Conservation (phyloP, 495 filamentous ascomycete genomes). For the Penicillium alfredii region DNA sequence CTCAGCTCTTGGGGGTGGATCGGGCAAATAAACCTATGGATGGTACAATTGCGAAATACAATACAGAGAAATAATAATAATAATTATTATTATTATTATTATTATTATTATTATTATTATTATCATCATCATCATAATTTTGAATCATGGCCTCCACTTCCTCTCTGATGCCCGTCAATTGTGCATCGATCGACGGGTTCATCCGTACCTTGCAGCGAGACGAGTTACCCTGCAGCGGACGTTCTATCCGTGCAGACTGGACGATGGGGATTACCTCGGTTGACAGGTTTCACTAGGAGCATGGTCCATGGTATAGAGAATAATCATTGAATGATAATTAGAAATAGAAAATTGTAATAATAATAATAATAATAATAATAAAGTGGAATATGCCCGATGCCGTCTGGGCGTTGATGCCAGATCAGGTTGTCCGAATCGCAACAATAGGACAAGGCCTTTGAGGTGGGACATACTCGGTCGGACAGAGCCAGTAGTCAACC, state of each 20-base stretch:
- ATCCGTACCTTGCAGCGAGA: conserved; percentile 29
- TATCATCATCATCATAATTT: too few relatives aligned
- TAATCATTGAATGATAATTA: too few relatives aligned
- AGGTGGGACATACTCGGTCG: conserved; percentile 3
- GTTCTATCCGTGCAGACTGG: conserved; percentile 20
- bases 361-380: too few relatives aligned
- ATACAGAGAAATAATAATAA: too few relatives aligned
- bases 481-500: conserved; percentile 1
- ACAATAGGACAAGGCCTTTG: conserved; percentile 12
- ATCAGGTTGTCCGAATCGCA: conserved; percentile 1
- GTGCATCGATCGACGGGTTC: conserved; percentile 23
- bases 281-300: conserved; percentile 9
- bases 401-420: conserved; percentile 12
- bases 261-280: not conserved
- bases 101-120: too few relatives aligned
- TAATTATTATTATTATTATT: too few relatives aligned
- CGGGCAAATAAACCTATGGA: too few relatives aligned
- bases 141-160: conserved; percentile 1
- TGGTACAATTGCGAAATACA: too few relatives aligned
- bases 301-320: too few relatives aligned
- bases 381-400: conserved; percentile 5
- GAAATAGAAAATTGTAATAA: too few relatives aligned
- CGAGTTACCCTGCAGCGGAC: conserved; percentile 22
- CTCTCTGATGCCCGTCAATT: not conserved
- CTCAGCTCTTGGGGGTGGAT: not conserved